Conservation (phyloP, 495 filamentous ascomycete genomes). For the Trichoderma virens region DNA sequence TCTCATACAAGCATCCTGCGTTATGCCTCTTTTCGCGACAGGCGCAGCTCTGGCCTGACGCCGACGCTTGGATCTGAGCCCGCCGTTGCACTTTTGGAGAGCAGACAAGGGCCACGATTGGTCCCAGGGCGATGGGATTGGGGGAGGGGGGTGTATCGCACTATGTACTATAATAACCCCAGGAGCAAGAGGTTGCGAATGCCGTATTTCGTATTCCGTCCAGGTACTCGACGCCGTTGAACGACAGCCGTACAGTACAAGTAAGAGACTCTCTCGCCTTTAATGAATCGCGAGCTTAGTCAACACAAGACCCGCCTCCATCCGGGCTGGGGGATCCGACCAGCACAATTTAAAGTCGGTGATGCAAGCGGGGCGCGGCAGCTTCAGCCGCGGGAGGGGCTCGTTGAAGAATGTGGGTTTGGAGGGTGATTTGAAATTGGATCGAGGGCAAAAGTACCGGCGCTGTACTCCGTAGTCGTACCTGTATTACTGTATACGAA, state of each 20-base stretch:
- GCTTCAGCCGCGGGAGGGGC: background rate
- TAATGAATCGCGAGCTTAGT: too few relatives aligned
- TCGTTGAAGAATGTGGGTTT: background rate
- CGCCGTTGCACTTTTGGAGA: background rate
- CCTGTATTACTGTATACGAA: too few relatives aligned
- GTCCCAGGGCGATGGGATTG: background rate
- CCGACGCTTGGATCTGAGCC: background rate
- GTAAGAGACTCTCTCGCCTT: too few relatives aligned
- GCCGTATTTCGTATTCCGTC: background rate
- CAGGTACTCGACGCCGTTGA: too few relatives aligned
- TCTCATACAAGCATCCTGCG: background rate
- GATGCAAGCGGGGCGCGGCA: background rate
- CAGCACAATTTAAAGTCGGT: background rate
- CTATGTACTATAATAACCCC: background rate
- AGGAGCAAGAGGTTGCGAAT: background rate
- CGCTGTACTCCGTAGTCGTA: too few relatives aligned
- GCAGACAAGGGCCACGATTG: background rate
- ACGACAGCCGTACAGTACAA: too few relatives aligned
- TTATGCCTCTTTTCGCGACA: background rate
- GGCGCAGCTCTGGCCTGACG: background rate
- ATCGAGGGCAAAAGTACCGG: too few relatives aligned
- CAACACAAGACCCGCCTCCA: background rate
- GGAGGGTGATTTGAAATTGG: too few relatives aligned
- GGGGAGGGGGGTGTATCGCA: background rate
- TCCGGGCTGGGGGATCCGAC: background rate